Base-by-base conservation (phyloP, 2,329 filamentous ascomycete genomes). In the Sporothrix mexicana region DNA sequence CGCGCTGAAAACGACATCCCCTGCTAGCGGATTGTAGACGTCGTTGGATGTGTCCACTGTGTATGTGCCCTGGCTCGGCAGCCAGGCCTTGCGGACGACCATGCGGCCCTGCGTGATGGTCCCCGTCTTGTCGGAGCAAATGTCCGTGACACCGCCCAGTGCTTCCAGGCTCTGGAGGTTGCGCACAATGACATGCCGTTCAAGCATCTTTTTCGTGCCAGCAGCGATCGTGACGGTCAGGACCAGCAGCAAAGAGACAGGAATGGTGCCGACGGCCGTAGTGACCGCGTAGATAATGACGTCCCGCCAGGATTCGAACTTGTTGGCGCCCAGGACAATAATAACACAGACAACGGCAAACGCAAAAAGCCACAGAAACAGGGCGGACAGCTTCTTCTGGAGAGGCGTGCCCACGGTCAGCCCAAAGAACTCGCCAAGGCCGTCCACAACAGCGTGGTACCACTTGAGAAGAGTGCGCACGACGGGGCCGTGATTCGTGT, bases 71-170 rank as follows among this genome's bases (percentile, higher is more conserved):
- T 85, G 85, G 13, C 82, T 83, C 0, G 90, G 90, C 53, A 92
- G 85, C 88, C 89, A 92, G 0, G 87, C 88, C 78, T 90, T 90
- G 74, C 88, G 85, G 15, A 90, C 88, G 74, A 92, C 89, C 90
- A 92, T 92, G 77, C 89, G 89, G 45, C 90, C 88, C 76, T 90
- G 87, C 0, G 90, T 91, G 12, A 91, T 82, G 0, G 91, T 93
- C 13, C 91, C 91, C 0, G 91, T 93, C 81, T 92, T 92, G 81
- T 92, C 91, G 25, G 90, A 92, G 80, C 91, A 92, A 77, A 93
- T 91, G 77, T 92, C 51, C 12, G n/a, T 92, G 25, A 93, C 90
- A 55, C 89, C 90, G 10, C 91, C 91, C 1, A 93, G 85, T 10
- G 90, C 90, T 77, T 93, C 91, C 0, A 93, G 84, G 0, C 90